Evolutionary conservation across 495 filamentous ascomycete species (phyloP), one percentile per base, ranked within the genome.

Genomic region (Aeminium ludgeri): DNA sequence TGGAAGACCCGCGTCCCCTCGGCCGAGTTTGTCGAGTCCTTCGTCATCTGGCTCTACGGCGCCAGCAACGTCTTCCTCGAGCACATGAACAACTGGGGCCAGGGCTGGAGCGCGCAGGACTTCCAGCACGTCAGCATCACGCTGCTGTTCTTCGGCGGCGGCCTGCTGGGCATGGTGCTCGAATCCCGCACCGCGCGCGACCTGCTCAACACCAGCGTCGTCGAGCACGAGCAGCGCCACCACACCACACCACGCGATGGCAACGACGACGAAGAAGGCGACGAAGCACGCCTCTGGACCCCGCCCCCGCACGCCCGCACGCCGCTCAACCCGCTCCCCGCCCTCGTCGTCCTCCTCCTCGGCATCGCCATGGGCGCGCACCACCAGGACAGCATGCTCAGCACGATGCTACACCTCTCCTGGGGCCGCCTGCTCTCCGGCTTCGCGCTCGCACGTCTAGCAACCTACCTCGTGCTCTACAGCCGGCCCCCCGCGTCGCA

Each of bases 321-420:
- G 43, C 78, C 89, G 5, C 69, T 87, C 55, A 97, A 96, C 59
- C 89, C 87, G 0, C 71, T 97, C 48, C 89, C 89, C 0, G 82
- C 74, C 5, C 67, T 96, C 10, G 70, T 93, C 27, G 84, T 95
- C 43, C 60, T 93, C 30, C 66, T 94, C 2, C 62, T 94, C 1
- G 89, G 89, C 27, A 67, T 85, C 55, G 86, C 93, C 83, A 97
- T 97, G 86, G 77, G 78, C 49, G 80, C 78, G 12, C 89, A 97
- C 58, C 82, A 86, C 44, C 89, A 97, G 56, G 53, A 63, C 8
- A 84, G 74, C 38, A 80, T 82, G 77, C 64, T 85, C 15, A 87
- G 84, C 12, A 82, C 78, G 44, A 93, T 86, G 82, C 70, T 97
- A 34, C 89, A 97, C 64, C 78, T 79, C 59, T 82, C 93, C 56